Evolutionary conservation across 202 grass and related monocot species (phyloP).

Genomic region (Schoenoplectus tabernaemontani): DNA sequence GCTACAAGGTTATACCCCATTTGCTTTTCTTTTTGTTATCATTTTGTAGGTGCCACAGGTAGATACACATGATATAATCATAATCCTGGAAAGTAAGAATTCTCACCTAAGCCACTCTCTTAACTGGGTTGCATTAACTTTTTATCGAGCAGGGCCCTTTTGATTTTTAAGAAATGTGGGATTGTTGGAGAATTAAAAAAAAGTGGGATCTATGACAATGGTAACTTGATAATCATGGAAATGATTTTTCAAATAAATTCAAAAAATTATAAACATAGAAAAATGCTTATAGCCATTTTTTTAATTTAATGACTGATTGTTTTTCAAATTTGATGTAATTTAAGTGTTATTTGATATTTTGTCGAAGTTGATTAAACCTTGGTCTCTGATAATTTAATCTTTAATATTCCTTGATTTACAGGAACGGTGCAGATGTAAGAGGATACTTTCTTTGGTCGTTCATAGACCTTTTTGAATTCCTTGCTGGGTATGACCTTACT

Average conservation of each 20-base stretch:
- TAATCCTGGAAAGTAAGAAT: background rate
- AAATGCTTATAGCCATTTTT: too few species aligned
- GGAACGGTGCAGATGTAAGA: conserved; percentile 63
- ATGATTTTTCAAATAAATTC: too few species aligned
- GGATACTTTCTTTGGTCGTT: conserved; percentile 71
- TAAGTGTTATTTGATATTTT: too few species aligned
- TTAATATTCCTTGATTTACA: background rate
- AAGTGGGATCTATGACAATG: background rate
- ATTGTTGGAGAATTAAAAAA: background rate
- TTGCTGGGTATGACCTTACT: conserved; percentile 30
- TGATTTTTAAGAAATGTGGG: background rate
- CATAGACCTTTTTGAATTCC: conserved; percentile 65
- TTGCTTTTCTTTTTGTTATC: background rate
- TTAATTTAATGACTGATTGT: too few species aligned
- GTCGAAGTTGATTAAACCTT: background rate
- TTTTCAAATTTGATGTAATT: too few species aligned
- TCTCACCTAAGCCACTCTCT: background rate
- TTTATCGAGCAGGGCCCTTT: too few species aligned
- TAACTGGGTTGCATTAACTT: background rate
- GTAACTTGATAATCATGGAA: too few species aligned
- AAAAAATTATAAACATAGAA: too few species aligned
- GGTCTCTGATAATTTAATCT: background rate
- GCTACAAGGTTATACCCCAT: conserved; percentile 27
- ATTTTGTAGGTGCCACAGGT: background rate
- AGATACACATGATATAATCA: background rate